Conservation (phyloP, 129 eudicot species). For the Tagetes patula region DNA sequence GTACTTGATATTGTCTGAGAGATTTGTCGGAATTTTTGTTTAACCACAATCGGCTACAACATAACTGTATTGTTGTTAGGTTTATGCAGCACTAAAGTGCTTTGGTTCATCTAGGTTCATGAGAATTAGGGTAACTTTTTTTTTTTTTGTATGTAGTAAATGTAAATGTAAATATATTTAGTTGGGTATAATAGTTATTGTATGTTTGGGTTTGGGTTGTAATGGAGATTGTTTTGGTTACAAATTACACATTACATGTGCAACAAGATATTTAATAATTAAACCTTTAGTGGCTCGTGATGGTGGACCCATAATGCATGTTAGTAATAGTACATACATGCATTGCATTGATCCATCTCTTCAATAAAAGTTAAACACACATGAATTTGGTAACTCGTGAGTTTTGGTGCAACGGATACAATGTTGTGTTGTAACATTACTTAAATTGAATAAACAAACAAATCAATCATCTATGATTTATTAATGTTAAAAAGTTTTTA, state of each 20-base stretch:
- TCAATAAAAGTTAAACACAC: not conserved
- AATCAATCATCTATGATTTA: not conserved
- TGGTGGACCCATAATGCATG: not conserved
- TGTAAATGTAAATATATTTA: constrained; percentile 39
- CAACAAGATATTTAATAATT: not conserved
- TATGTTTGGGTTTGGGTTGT: constrained; percentile 26
- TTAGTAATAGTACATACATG: not conserved
- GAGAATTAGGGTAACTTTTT: not conserved
- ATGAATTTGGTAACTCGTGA: not conserved
- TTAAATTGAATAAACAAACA: not conserved
- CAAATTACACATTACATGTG: not conserved
- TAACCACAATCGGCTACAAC: not conserved
- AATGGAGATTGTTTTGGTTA: not conserved
- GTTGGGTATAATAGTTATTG: constrained; percentile 12
- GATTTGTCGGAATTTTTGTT: constrained; percentile 6
- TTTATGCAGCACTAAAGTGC: constrained; percentile 41
- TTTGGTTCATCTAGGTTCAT: constrained; percentile 16
- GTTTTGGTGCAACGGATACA: not conserved
- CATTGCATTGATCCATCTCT: not conserved
- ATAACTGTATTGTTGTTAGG: constrained; percentile 31
- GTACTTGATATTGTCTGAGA: constrained; percentile 29
- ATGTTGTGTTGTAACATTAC: not conserved
- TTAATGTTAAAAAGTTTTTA: too few species aligned
- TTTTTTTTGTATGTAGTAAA: not conserved
- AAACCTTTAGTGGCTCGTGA: not conserved